Evolutionary conservation across 2,329 filamentous ascomycete genomes (phyloP).

Genomic region (Xylariaceae sp.): DNA sequence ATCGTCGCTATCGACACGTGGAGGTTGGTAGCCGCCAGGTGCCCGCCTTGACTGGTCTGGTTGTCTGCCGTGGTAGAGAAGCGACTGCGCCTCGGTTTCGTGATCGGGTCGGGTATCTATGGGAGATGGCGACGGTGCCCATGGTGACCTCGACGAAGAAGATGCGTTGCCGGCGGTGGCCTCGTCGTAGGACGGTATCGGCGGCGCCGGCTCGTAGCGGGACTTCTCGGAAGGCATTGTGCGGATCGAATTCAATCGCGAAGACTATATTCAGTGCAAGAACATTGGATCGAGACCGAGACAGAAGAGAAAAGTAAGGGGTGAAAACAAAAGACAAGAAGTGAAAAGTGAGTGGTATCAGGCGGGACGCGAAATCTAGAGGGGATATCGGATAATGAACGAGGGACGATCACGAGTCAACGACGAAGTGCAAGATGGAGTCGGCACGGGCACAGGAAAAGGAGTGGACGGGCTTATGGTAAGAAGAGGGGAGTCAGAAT

Average conservation of each 20-base stretch:
- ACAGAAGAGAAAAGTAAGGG: not conserved
- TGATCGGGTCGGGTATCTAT: conserved; percentile 59
- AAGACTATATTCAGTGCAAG: conserved; percentile 18
- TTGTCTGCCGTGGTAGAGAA: conserved; percentile 53
- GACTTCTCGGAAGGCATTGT: conserved; percentile 47
- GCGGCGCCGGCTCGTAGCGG: conserved; percentile 59
- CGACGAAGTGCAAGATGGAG: conserved; percentile 11
- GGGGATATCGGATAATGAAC: conserved; percentile 1
- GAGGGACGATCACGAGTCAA: not conserved
- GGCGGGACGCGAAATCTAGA: not conserved
- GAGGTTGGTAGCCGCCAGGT: conserved; percentile 63
- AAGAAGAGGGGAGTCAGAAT: conserved; percentile 3
- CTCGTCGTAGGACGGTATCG: conserved; percentile 81
- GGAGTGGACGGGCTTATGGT: conserved; percentile 17
- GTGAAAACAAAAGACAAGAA: not conserved
- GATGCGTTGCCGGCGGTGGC: conserved; percentile 59
- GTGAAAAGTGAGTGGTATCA: conserved; percentile 2
- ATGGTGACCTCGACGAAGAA: conserved; percentile 40
- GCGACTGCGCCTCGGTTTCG: conserved; percentile 71
- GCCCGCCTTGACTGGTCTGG: conserved; percentile 38
- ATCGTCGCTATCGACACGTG: conserved; percentile 63
- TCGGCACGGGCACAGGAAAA: conserved; percentile 17
- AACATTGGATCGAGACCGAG: conserved; percentile 8
- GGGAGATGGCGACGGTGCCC: conserved; percentile 54
- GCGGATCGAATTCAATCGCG: conserved; percentile 1